Evolutionary conservation across 2,329 filamentous ascomycete genomes (phyloP), one percentile per base, ranked within the genome.

Genomic region (Phialemonium atrogriseum): DNA sequence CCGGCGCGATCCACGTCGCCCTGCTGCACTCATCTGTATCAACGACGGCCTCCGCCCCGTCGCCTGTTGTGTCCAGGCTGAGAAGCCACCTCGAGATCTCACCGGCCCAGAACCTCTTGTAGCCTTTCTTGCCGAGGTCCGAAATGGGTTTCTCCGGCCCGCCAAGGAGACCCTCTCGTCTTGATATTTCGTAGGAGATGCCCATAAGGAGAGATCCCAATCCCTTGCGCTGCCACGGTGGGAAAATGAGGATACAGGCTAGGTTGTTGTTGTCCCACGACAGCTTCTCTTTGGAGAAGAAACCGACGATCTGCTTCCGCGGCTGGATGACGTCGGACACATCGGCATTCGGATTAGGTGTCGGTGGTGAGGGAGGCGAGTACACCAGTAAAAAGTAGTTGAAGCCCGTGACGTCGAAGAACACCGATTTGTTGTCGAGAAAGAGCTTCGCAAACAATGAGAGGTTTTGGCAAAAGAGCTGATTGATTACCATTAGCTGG

Each of bases 231-330:
- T 96, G 89, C 77, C 89, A 96, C 0, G 91, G 91, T 2, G 91
- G 91, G 50, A 96, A 96, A 11, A 96, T 74, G 6, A 96, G 68
- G 45, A 98, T 98, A 53, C 91, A 98, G 1, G 91, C 91, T 5
- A 98, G 70, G 44, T 96, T 98, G 58, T 98, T 96, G 49, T 89
- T 88, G 50, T 98, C 91, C 89, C 91, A 98, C 4, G 86, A 94
- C 68, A 95, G 83, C 56, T 96, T 96, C 58, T 98, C 91, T 54
- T 98, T 96, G 41, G 84, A 93, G 64, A 96, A 98, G 69, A 96
- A 96, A n/a, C 91, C 91, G 1, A 89, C 75, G 18, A 95, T 79
- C 49, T 80, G 76, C 13, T 57, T 50, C 24, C 56, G 52, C 13
- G 48, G 44, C 11, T 24, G 32, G 11, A 20, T 38, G 2, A 24